These are phyloP conservation scores for Claviceps fusiformis DNA, from an alignment of 2,329 filamentous ascomycete genomes.

Conservation along the genomic window DNA sequence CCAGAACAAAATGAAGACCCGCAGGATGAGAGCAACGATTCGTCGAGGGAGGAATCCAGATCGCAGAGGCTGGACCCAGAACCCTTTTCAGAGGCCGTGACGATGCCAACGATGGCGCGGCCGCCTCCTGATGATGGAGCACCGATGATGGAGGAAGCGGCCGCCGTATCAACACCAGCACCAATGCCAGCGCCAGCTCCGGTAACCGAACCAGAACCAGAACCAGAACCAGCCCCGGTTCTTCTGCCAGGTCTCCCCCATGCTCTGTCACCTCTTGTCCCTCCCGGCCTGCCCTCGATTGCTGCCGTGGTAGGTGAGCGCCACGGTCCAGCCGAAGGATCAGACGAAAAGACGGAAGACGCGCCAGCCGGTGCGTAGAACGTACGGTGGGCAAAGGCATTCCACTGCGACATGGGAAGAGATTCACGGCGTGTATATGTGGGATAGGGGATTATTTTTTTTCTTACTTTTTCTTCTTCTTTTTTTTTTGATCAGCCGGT, in stretches of 20 bases:
- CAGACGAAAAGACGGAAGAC: slow-evolving; percentile 5
- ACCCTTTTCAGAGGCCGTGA: background rate
- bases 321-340: background rate
- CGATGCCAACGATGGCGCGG: background rate
- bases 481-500: no score
- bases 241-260: background rate
- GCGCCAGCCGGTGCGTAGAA: slow-evolving; percentile 8
- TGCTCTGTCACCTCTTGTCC: background rate
- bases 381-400: slow-evolving; percentile 3
- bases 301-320: background rate
- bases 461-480: no score
- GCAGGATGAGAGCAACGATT: slow-evolving; percentile 4
- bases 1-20: slow-evolving; percentile 7
- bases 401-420: background rate
- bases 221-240: background rate
- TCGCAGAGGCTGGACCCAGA: background rate
- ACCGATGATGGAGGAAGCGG: background rate
- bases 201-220: background rate
- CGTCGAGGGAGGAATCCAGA: slow-evolving; percentile 1
- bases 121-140: background rate
- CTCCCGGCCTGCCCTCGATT: background rate
- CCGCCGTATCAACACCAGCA: background rate
- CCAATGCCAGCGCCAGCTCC: background rate
- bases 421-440: background rate
- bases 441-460: background rate